Evolutionary conservation across 352 stramenopile species (phyloP), one percentile per base, ranked within the genome.

Genomic region (Globisporangium paddicum): DNA sequence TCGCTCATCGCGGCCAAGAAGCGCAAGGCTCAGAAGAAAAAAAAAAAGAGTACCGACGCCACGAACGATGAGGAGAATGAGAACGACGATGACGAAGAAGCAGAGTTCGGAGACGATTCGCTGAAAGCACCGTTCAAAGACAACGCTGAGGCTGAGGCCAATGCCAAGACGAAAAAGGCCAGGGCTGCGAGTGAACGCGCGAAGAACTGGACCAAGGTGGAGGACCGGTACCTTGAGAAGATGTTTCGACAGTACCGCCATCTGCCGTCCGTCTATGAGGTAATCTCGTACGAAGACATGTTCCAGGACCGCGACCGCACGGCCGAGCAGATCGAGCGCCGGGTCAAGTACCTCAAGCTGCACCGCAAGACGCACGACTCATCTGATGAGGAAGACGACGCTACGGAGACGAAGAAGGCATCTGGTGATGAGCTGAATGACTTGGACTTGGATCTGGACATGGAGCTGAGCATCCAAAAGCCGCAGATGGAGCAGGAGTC

Each of bases 281-380:
- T 93, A 25, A 87, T 95, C 62, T 92, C 83, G 58, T 93, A 93
- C 55, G 86, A 95, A 71, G 86, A 95, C 47, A 93, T 95, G 83
- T 93, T 95, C 47, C 86, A 95, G 62, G 86, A 95, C 38, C 79
- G 82, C 30, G 82, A 95, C 26, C 79, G 86, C 48, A 93, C 86
- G 0, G 60, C 83, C 6, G 80, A 93, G 53, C 86, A 95, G 62
- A 95, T 95, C 30, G 79, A 93, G 56, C 83, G 82, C 8, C 86
- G 86, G 48, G 82, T 93, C 8, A 92, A 93, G 51, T 86, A 81
- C 58, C 64, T 95, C 37, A 91, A 90, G 58, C 66, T 94, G 32
- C 79, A 92, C 44, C 72, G 75, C n/a, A 73, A 76, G 59, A 90
- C 73, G 0, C 69, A 90, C 52, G 83, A 93, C 51, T 87, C 72